Base-by-base conservation (phyloP, 1,284 basidiomycete genomes). In the Paramarasmius palmivorus region DNA sequence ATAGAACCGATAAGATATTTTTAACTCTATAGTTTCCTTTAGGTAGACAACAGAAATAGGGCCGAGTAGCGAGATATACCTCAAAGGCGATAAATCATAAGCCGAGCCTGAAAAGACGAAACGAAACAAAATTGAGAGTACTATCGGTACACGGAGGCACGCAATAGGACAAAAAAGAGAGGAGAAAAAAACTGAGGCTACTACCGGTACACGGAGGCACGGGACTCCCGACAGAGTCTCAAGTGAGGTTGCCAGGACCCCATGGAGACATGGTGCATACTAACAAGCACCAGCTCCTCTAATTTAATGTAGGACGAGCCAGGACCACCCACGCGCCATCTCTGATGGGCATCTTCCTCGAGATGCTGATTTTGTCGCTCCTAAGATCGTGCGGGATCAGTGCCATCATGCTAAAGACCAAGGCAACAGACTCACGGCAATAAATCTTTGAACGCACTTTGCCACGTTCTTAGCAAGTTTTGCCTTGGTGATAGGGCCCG, bases 171-270 rank as follows among this genome's bases (percentile, higher is more conserved):
- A 6, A 32, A 12, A 32, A 6, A 32, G 29, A 12, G 29, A 32
- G 12, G 29, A 32, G 12, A 32, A 32, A 6, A 6, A 32, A 32
- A 32, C 6, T 6, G 29, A 32, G 29, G 29, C 12, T 32, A 12
- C 29, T 32, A 32, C 12, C 29, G 29, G 12, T 32, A 32, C 6
- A 32, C 44, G 25, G 44, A 25, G 17, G 8, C 37, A 45, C 20
- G 22, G 29, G 38, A 15, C 12, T 49, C 45, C 25, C 65, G 66
- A 38, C 70, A 68, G 36, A 90, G 72, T 60, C 86, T 78, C 45
- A 90, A 68, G 53, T 90, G 86, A 35, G 86, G 86, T 59, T 90
- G 88, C 88, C 88, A 90, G 55, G 81, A 84, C 14, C 88, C 88
- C 70, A 86, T 82, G 10, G 86, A 88, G 48, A 90, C 87, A 57